Evolutionary conservation across 768 basidiomycete genomes (phyloP), one percentile per base, ranked within the genome.

Genomic region (Pulveroboletus frians): DNA sequence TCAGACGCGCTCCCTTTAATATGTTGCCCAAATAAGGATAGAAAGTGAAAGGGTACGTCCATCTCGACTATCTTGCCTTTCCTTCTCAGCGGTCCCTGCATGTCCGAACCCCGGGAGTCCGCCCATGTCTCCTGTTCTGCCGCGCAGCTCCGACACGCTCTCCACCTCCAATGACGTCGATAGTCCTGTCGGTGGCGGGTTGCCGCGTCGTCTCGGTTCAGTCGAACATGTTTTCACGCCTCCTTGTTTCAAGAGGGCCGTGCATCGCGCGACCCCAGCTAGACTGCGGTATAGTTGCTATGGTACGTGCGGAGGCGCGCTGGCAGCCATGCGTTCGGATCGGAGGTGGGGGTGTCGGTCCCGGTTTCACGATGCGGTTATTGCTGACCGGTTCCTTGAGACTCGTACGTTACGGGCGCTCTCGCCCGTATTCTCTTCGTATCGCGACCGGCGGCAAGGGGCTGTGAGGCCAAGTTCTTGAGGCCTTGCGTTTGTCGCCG

Each of bases 261-360:
- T 15, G 14, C 32, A 7, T 34, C 36, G 35, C 17, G 58, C 61
- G 58, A 18, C 34, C 18, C 6, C 4, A 18, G n/a, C 58, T 61
- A 14, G 41, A 63, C 52, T 54, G 58, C 55, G 55, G 23, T 43
- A 23, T 17, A 9, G 32, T 23, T 47, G 38, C 43, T 10, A 43
- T 32, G 30, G 7, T 45, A 6, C 49, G 35, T n/a, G 11, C 39
- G 57, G 57, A 23, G 23, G 17, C 31, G 14, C 34, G 49, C 23
- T 48, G 40, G n/a, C 10, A 26, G 51, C 42, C 23, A 21, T 10
- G 14, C 5, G 5, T 9, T 39, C 6, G 13, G 20, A 50, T 21
- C 21, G 20, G 11, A 38, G n/a, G 31, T 39, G 40, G 29, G 34
- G 17, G 23, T 31, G 32, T 34, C 32, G 17, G 8, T 15, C 17